A percentile compares a stretch with the other conserved stretches of the same genome.
These are phyloP conservation scores for Gossypium schwendimanii DNA, from an alignment of 441 rosid species.

Conservation along the genomic window DNA sequence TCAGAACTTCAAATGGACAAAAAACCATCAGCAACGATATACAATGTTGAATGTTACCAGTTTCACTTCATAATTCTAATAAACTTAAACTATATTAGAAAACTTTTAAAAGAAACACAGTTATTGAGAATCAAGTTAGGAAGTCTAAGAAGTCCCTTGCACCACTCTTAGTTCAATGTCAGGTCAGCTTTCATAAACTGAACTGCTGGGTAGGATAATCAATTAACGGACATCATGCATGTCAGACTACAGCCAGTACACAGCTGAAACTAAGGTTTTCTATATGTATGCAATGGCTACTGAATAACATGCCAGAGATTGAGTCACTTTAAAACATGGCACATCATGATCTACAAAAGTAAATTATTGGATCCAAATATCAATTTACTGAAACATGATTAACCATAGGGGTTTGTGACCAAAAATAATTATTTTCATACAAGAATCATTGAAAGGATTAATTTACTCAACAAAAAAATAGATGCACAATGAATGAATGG, in stretches of 20 bases:
- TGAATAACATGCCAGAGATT: slow-evolving; percentile 1
- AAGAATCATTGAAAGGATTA: neutral
- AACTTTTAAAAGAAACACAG: neutral
- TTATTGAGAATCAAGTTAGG: neutral
- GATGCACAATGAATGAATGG: slow-evolving; percentile 7
- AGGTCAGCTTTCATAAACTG: neutral
- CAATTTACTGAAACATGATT: neutral
- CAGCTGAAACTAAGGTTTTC: neutral
- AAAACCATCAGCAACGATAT: neutral
- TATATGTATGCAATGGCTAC: neutral
- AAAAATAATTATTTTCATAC: neutral
- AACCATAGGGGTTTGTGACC: neutral
- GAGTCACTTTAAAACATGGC: slow-evolving; percentile 1
- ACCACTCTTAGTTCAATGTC: neutral
- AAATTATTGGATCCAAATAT: neutral
- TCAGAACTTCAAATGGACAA: neutral
- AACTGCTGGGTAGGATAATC: neutral
- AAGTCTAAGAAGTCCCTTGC: neutral
- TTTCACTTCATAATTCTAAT: neutral
- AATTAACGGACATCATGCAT: neutral
- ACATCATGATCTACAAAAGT: neutral
- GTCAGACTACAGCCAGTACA: neutral
- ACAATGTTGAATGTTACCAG: slow-evolving; percentile 4
- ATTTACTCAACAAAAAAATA: neutral
- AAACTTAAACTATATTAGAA: neutral